These are phyloP conservation scores for Diaporthe sp. DNA, from an alignment of 2,329 filamentous ascomycete species.

Conservation along the genomic window DNA sequence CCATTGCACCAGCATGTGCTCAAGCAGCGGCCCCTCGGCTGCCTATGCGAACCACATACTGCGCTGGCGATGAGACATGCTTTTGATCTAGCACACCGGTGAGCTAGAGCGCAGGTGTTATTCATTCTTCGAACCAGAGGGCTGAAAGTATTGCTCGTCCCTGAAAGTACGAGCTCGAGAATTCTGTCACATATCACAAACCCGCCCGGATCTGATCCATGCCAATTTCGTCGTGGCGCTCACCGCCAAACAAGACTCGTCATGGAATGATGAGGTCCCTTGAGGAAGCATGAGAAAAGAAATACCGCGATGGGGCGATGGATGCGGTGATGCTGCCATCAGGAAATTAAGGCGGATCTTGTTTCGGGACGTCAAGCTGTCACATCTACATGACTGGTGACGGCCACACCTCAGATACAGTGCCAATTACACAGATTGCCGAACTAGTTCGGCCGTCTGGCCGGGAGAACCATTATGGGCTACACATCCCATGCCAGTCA, in stretches of 20 bases:
- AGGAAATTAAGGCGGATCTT: slow-evolving; percentile 23
- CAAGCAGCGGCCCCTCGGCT: background rate
- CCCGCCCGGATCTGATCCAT: slow-evolving; percentile 13
- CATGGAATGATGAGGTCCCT: background rate
- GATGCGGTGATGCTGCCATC: background rate
- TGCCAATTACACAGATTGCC: background rate
- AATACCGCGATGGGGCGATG: slow-evolving; percentile 2
- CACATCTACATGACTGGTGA: slow-evolving; percentile 14
- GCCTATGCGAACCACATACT: background rate
- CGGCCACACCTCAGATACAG: background rate
- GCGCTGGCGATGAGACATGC: slow-evolving; percentile 21
- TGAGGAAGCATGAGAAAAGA: slow-evolving; percentile 1
- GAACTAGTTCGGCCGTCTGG: background rate
- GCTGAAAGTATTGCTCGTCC: slow-evolving; percentile 10
- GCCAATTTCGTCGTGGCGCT: slow-evolving; percentile 17
- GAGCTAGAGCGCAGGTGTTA: background rate
- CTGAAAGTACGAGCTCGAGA: slow-evolving; percentile 9
- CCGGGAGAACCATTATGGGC: background rate
- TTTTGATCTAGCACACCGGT: slow-evolving; percentile 19
- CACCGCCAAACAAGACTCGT: slow-evolving; percentile 31
- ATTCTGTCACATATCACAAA: slow-evolving; percentile 33
- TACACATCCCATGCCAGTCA: background rate
- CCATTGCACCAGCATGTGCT: background rate
- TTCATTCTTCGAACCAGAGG: slow-evolving; percentile 22
- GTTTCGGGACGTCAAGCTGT: slow-evolving; percentile 9